Base-by-base conservation (phyloP, 2,329 filamentous ascomycete genomes). In the Trichophyton schoenleinii region DNA sequence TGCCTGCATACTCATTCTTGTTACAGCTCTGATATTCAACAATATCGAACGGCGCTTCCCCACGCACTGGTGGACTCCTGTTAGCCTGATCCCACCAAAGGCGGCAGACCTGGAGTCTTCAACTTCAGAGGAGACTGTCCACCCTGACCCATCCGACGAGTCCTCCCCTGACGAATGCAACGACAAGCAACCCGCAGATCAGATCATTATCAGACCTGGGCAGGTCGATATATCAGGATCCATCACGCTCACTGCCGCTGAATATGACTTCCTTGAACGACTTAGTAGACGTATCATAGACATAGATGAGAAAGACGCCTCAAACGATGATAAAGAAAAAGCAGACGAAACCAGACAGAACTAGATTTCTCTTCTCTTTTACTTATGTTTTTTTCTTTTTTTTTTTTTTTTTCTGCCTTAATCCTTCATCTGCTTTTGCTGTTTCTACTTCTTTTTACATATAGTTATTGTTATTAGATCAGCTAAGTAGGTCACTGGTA, bases 31-130 rank as follows among this genome's bases (percentile, higher is more conserved):
- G 58, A 34, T 88, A 4, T 67, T 89, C 62, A 89, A 89, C 68
- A 91, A 91, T 64, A 73, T 89, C 1, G 82, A 87, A 68, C 77
- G 85, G 7, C 77, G 78, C 18, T 90, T 83, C 64, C 87, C 87
- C 0, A 65, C 81, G 1, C 89, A 88, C 70, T 91, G 87, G 87
- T 89, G 74, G 74, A 75, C 73, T 0, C 67, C 73, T 9, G 68
- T 70, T 25, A 65, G 68, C 25, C 65, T 76, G 1, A 48, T 59
- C 9, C 60, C 53, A 31, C 48, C 61, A 3, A 68, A 71, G 31
- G 11, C 61, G 2, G 70, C 72, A 59, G 64, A 61, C 25, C 61
- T 59, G 57, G 64, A 63, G 46, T 25, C 18, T 63, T 61, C 44
- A 60, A 61, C 61, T 18, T 66, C 25, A 28, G 67, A 41, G 64